These are phyloP conservation scores for Dichomitus squalens DNA, from an alignment of 1,284 basidiomycete species.

Conservation along the genomic window DNA sequence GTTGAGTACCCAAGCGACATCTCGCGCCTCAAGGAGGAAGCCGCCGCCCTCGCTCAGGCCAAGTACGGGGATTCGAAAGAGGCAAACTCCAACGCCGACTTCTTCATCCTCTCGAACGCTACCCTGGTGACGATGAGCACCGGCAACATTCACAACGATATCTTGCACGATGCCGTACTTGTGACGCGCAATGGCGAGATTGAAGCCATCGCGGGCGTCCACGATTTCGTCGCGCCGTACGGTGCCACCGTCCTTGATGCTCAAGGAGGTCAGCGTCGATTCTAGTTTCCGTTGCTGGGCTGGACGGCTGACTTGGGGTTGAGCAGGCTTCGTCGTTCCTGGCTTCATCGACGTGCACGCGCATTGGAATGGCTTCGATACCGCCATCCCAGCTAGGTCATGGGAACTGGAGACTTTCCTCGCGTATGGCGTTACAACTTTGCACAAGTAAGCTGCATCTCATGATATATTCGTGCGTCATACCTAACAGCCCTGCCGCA, in stretches of 20 bases:
- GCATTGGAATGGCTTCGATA: slow-evolving; percentile 62
- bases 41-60: slow-evolving; percentile 31
- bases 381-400: slow-evolving; percentile 58
- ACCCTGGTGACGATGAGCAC: slow-evolving; percentile 67
- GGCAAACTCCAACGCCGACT: slow-evolving; percentile 38
- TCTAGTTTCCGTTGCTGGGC: background rate
- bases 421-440: slow-evolving; percentile 74
- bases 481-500: background rate
- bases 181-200: slow-evolving; percentile 59
- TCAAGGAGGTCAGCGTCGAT: slow-evolving; percentile 51
- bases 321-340: slow-evolving; percentile 62
- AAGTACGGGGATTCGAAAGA: slow-evolving; percentile 16
- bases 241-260: slow-evolving; percentile 57
- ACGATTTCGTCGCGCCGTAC: slow-evolving; percentile 41
- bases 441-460: slow-evolving; percentile 62
- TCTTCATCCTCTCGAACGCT: slow-evolving; percentile 64
- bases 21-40: slow-evolving; percentile 55
- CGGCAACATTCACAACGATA: slow-evolving; percentile 43
- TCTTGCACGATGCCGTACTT: slow-evolving; percentile 53
- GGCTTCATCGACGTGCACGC: slow-evolving; percentile 78
- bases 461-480: background rate
- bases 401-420: slow-evolving; percentile 78
- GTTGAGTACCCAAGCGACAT: slow-evolving; percentile 65
- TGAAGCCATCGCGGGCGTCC: slow-evolving; percentile 45
- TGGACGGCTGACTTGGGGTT: background rate